Conservation (phyloP, 352 stramenopile genomes). For the Phytophthora megakarya region DNA sequence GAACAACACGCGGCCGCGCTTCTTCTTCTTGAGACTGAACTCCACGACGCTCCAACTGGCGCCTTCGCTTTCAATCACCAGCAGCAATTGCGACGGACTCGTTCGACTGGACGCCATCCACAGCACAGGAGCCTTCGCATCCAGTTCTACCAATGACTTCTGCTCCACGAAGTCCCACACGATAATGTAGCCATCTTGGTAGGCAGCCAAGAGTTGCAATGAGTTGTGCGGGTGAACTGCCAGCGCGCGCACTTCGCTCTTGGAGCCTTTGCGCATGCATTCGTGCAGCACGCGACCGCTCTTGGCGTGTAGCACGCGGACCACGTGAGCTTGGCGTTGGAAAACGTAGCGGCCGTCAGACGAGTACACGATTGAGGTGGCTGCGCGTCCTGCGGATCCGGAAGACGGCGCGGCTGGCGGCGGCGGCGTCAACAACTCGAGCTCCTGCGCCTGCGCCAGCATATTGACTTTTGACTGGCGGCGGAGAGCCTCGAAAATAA, state of each 20-base stretch:
- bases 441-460: slow-evolving; percentile 14
- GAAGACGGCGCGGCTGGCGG: neutral
- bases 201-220: slow-evolving; percentile 70
- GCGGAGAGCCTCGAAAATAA: too few relatives aligned
- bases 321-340: slow-evolving; percentile 73
- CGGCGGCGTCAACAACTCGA: slow-evolving; percentile 44
- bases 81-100: slow-evolving; percentile 63
- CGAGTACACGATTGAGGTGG: slow-evolving; percentile 60
- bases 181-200: slow-evolving; percentile 66
- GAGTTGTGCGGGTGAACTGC: slow-evolving; percentile 75
- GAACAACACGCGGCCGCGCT: slow-evolving; percentile 47
- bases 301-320: slow-evolving; percentile 72
- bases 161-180: slow-evolving; percentile 83
- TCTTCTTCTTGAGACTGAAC: slow-evolving; percentile 80
- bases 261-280: slow-evolving; percentile 43
- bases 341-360: slow-evolving; percentile 77
- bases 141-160: slow-evolving; percentile 61
- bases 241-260: slow-evolving; percentile 49
- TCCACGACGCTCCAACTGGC: slow-evolving; percentile 58
- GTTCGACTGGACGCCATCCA: slow-evolving; percentile 74
- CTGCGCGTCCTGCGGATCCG: slow-evolving; percentile 3
- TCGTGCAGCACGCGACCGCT: slow-evolving; percentile 81
- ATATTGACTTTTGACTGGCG: too few relatives aligned
- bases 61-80: slow-evolving; percentile 46
- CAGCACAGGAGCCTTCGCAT: slow-evolving; percentile 49